A percentile compares a stretch with the other conserved stretches of the same genome.
Evolutionary conservation across 768 basidiomycete species (phyloP).

Genomic region (Panaeolus papilionaceus): DNA sequence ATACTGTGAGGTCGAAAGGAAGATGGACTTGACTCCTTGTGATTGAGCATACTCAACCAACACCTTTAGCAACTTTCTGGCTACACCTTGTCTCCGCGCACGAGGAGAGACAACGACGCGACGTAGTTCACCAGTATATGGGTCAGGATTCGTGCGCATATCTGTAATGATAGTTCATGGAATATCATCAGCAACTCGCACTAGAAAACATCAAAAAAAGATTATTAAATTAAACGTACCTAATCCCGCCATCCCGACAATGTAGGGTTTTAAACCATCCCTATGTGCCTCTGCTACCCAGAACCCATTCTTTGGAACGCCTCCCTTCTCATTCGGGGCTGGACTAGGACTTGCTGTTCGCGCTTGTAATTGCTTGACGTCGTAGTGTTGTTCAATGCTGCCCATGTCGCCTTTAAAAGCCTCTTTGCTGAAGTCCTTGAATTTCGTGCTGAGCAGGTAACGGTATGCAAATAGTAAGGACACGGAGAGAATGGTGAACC

Average conservation of each 20-base stretch:
- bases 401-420: constrained; percentile 3
- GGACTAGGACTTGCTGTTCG: neutral
- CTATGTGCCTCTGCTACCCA: constrained; percentile 31
- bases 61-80: constrained; percentile 21
- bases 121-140: constrained; percentile 30
- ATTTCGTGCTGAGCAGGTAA: neutral
- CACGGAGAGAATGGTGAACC: constrained; percentile 10
- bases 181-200: neutral
- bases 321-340: neutral
- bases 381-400: constrained; percentile 15
- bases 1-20: constrained; percentile 23
- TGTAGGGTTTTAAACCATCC: constrained; percentile 9
- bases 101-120: constrained; percentile 32
- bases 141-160: constrained; percentile 20
- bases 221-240: constrained; percentile 19
- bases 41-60: constrained; percentile 26
- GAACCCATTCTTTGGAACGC: constrained; percentile 24
- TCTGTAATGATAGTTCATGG: neutral
- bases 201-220: neutral
- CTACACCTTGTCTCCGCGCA: constrained; percentile 32
- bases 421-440: neutral
- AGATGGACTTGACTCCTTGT: constrained; percentile 19
- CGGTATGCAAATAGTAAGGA: neutral
- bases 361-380: constrained; percentile 27
- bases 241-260: constrained; percentile 31